Percentiles rank a stretch among this genome's conserved stretches.
phyloP scores from a whole-genome alignment of 176 grass and related monocot genomes.

The Oryza glumipatula region DNA sequence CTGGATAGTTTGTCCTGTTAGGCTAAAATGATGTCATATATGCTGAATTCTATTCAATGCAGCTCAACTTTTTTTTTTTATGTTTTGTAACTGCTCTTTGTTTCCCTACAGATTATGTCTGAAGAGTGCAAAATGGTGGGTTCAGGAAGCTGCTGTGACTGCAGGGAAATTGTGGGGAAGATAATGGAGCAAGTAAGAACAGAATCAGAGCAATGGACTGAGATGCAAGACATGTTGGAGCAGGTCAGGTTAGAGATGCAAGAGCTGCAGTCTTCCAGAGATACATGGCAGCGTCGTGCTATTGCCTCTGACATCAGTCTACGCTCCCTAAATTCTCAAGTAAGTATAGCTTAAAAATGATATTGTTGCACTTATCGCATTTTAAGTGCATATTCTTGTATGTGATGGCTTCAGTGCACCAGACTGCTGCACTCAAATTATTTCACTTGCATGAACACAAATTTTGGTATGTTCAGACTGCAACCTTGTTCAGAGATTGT shows the following conservation, averaged over 20 bases:
- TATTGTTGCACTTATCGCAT: neutral
- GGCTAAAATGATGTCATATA: neutral
- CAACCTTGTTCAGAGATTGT: neutral
- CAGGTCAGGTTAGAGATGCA: constrained; percentile 92
- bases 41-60: constrained; percentile 3
- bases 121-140: constrained; percentile 50
- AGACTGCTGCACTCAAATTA: neutral
- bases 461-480: neutral
- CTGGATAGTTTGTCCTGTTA: neutral
- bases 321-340: constrained; percentile 73
- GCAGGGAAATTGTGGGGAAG: constrained; percentile 69
- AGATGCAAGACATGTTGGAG: constrained; percentile 95
- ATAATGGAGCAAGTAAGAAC: constrained; percentile 94
- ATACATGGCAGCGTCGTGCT: constrained; percentile 73
- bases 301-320: constrained; percentile 74
- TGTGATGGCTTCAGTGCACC: neutral
- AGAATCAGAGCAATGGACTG: constrained; percentile 87
- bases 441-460: neutral
- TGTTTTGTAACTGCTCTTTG: constrained; percentile 5
- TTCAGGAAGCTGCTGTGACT: constrained; percentile 66
- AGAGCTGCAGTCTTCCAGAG: constrained; percentile 75
- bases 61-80: neutral
- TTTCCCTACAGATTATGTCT: constrained; percentile 32
- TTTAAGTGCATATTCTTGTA: constrained; percentile 7
- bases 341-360: constrained; percentile 39